Base-by-base conservation (phyloP, 2,329 filamentous ascomycete species). In the Penicillium italicum region DNA sequence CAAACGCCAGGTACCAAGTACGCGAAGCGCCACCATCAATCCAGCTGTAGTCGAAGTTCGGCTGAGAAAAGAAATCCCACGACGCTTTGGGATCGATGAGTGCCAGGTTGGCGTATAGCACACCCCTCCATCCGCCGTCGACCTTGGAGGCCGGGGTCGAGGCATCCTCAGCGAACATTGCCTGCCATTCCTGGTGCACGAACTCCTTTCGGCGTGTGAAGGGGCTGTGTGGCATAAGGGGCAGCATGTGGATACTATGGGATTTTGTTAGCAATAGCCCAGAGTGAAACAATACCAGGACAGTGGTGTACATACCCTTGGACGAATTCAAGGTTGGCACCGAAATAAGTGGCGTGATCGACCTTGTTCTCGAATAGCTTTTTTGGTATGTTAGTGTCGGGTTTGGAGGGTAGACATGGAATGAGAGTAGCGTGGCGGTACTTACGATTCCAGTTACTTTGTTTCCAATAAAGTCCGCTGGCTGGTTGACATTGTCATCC, bases 271-370 rank as follows among this genome's bases (percentile, higher is more conserved):
- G 59, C 26, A 14, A 36, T 24, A 10, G 3, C 31, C 20, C 24
- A 18, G 20, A 11, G n/a, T 22, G 28, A 18, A 44, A 48, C 4
- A 16, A 40, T 30, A 14, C 5, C 14, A 64, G 26, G 20, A 64
- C 60, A 24, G 22, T 10, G 9, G 4, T 22, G 12, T 34, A 34
- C 69, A 51, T 66, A 77, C 76, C 81, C 84, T 69, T 86, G 79
- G 58, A 95, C 82, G 64, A 85, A 90, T 73, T 93, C 87, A 12
- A 84, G 81, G 55, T 86, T 84, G 48, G 77, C 72, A 43, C 90
- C 90, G 67, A 97, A 97, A 75, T 91, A 97, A 1, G 93, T 97
- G 4, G 89, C 88, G 73, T 97, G 91, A 71, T 97, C 90, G 51
- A 91, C 82, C 76, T 97, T 97, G 78, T 97, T 97, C 75, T 97